Evolutionary conservation across 2,329 filamentous ascomycete species (phyloP), one percentile per base, ranked within the genome.

Genomic region (Epichloe typhina): DNA sequence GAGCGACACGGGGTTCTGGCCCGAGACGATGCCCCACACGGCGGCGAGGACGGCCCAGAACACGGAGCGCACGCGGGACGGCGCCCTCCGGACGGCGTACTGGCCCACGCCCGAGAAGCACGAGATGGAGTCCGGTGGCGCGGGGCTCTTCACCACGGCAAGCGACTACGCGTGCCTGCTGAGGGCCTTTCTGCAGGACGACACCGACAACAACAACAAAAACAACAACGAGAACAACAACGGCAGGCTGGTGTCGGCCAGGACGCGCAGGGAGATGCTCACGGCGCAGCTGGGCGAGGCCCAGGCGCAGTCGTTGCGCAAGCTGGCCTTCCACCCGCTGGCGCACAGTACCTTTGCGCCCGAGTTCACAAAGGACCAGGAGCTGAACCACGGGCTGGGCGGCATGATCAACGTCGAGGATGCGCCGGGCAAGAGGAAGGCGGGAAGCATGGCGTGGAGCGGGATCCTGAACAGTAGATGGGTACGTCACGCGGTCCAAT

Each of bases 391-490:
- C 42, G 67, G 69, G 1, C 56, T 72, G 8, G 63, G 62, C 4
- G 72, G 70, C 4, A 56, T 69, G 31, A 55, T 73, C 43, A 71
- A 69, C 49, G 50, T 66, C 53, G 61, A 63, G 26, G 66, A 72
- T 49, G 59, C 67, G 7, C 62, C 65, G 0, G 67, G 66, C 0
- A 70, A 69, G 62, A 61, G 71, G 38, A 62, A 58, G 45, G 67
- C 64, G 55, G 70, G 70, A 0, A 72, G 69, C 36, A 52, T 74
- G 50, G 69, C 64, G 59, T 74, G 71, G 71, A 61, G 60, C n/a
- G 72, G 72, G 36, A 64, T 68, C 52, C 58, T 57, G 21, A 72
- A 72, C 51, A 61, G 64, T 17, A 65, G 64, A 50, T 74, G 71
- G 71, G 68, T 69, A 55, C 62, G 67, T 63, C 13, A 13, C 26